Evolutionary conservation across 495 filamentous ascomycete genomes (phyloP), one percentile per base, ranked within the genome.

Genomic region (Chaetomium cochliodes): DNA sequence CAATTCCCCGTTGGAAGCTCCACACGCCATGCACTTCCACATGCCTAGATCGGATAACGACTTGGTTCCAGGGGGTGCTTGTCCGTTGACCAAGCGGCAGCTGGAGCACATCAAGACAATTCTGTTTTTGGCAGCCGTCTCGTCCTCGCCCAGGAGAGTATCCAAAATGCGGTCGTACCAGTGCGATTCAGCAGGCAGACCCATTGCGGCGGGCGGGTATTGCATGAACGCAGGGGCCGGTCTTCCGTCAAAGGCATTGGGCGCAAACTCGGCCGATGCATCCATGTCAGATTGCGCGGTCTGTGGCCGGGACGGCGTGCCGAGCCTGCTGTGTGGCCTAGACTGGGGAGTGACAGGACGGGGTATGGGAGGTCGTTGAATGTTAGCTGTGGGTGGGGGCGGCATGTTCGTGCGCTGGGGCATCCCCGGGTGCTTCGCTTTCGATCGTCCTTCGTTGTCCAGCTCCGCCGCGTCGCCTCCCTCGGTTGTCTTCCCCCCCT

Each of bases 91-190:
- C 12, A 97, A 84, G 28, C 91, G 82, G 72, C 94, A 99, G 23
- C 83, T 79, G 23, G 73, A 66, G 78, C 94, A 99, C 57, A 99
- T 94, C 69, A 99, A 76, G 28, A 88, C 94, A 58, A 96, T 85
- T 6, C 94, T 86, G 77, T 97, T 97, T 76, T 91, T 93, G 0
- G 96, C 86, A 28, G 90, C 87, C 46, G 90, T 93, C 77, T 99
- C 94, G 68, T 99, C 94, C 75, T 99, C 94, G 25, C 94, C 94
- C 0, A 99, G 81, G 37, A 99, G 83, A 6, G 96, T 87, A 71
- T 98, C 94, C 46, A 98, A 76, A 39, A 98, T 85, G 50, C 94
- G 87, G 71, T 98, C 94, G 74, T 97, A 98, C 96, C 96, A 98
- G 65, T 88, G 85, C 42, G 87, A 78, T 49, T 84, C 84, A 23